Evolutionary conservation across 2,329 filamentous ascomycete species (phyloP).

Genomic region (Colletotrichum euphorbiae): DNA sequence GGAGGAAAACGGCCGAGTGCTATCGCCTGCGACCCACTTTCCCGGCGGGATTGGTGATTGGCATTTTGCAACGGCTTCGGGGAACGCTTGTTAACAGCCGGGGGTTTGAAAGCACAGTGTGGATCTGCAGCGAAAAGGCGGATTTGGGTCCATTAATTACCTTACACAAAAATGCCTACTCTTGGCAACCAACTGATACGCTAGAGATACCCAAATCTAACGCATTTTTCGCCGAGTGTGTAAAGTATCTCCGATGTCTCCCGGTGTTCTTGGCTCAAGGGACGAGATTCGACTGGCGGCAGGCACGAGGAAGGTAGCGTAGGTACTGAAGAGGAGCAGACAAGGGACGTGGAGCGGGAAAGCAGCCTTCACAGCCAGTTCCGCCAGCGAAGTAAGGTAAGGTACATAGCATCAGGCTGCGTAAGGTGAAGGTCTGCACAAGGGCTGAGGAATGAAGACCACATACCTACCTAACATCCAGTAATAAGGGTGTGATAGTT

Average conservation of each 20-base stretch:
- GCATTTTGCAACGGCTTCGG: constrained; percentile 21
- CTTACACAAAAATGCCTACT: not conserved
- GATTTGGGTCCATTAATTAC: not conserved
- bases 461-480: no score
- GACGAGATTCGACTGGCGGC: not conserved
- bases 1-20: constrained; percentile 31
- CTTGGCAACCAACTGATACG: constrained; percentile 10
- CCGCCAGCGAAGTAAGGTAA: not conserved
- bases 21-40: constrained; percentile 11
- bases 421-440: no score
- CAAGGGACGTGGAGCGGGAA: not conserved
- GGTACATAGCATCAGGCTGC: no score
- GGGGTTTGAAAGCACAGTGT: constrained; percentile 18
- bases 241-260: not conserved
- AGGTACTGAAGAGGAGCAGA: not conserved
- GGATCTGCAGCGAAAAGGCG: constrained; percentile 3
- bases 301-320: not conserved
- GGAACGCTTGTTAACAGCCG: not conserved
- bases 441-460: not conserved
- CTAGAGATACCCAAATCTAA: not conserved
- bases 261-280: not conserved
- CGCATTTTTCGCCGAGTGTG: no score
- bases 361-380: not conserved
- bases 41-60: constrained; percentile 25
- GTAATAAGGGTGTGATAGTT: no score